Evolutionary conservation across 805 yeast genomes (phyloP).

Genomic region (Wickerhamomyces canadensis): DNA sequence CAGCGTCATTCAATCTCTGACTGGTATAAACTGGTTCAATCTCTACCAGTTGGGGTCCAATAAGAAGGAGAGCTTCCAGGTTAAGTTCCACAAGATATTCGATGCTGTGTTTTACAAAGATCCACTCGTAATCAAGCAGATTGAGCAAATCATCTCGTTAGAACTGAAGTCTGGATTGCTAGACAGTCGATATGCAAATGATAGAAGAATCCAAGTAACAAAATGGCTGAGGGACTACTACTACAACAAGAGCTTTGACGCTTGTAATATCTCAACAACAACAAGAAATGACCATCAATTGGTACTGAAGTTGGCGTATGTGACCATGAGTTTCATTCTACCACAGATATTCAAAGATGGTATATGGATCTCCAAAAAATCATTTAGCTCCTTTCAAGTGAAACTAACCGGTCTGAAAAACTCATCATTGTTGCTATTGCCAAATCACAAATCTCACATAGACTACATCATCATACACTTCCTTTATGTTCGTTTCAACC

Average conservation of each 20-base stretch:
- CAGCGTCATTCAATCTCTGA: too few relatives aligned
- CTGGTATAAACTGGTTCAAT: too few relatives aligned
- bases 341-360: slow-evolving; percentile 20
- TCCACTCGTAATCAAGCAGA: slow-evolving; percentile 7
- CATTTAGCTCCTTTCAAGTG: slow-evolving; percentile 9
- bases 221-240: slow-evolving; percentile 15
- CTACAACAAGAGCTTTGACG: slow-evolving; percentile 3
- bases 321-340: slow-evolving; percentile 10
- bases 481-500: slow-evolving; percentile 11
- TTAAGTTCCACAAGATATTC: background rate
- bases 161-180: slow-evolving; percentile 13
- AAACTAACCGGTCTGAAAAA: slow-evolving; percentile 1
- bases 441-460: slow-evolving; percentile 20
- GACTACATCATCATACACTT: slow-evolving; percentile 21
- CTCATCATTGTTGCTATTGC: slow-evolving; percentile 10
- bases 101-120: slow-evolving; percentile 6
- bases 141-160: slow-evolving; percentile 3
- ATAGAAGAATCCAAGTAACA: slow-evolving; percentile 8
- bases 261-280: slow-evolving; percentile 12
- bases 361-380: slow-evolving; percentile 15
- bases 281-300: slow-evolving; percentile 9
- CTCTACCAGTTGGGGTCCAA: background rate
- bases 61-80: background rate
- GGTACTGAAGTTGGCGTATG: slow-evolving; percentile 12
- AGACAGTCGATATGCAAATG: background rate